Base-by-base conservation (phyloP, 495 filamentous ascomycete species). In the Talaromyces liani region DNA sequence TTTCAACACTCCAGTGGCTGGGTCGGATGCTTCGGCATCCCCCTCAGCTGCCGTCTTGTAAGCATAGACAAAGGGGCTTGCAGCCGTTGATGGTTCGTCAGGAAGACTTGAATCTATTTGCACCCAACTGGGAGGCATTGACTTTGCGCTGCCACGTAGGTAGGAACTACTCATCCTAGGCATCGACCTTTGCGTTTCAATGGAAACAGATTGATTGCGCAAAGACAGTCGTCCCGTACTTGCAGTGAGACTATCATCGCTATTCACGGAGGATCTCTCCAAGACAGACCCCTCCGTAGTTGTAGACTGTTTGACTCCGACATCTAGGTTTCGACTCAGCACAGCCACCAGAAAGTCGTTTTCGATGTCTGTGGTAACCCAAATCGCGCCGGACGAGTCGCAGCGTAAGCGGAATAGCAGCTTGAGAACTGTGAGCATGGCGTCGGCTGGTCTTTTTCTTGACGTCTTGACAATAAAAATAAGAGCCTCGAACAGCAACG, bases 371-470 rank as follows among this genome's bases (percentile, higher is more conserved):
- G 82, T 72, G 2, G 85, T 81, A 29, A 97, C 74, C 49, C 86
- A 88, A 4, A 97, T 81, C 36, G 84, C 82, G 55, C 91, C 82
- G 16, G 87, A 83, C 33, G 85, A 89, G 70, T 97, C 90, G 29
- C 91, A 90, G 58, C 93, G 84, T 20, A 98, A 76, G 22, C 93
- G 85, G 69, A 94, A 92, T 6, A 98, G 78, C 53, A 97, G 75
- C 68, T 91, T 95, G 77, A 97, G 84, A 4, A 88, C 88, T 9
- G 87, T 88, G 25, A 97, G 76, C 10, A 91, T 88, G 54, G 91
- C 86, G 73, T 91, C 88, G 8, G 82, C 77, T 45, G 77, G 71
- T 16, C 78, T 72, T 34, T 75, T 72, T 7, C 69, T 59, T 25
- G 77, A 77, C 61, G 77, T 70, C 60, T 75, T 76, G 2, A 33